Conservation (phyloP, 331 rosid genomes). For the Prunus yedoensis region DNA sequence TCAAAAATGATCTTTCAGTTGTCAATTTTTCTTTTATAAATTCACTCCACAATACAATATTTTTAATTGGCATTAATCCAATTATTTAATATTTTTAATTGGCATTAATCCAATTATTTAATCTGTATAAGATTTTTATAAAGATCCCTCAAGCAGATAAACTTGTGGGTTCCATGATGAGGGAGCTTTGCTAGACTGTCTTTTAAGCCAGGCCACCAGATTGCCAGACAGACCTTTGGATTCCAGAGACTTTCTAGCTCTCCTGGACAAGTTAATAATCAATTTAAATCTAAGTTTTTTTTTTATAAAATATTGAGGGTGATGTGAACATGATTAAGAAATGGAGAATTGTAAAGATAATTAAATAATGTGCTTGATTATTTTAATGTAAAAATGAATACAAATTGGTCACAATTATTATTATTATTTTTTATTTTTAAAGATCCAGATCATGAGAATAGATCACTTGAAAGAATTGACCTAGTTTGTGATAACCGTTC, state of each 20-base stretch:
- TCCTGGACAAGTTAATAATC: background rate
- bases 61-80: no score
- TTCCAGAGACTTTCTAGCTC: constrained; percentile 12
- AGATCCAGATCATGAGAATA: background rate
- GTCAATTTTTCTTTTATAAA: background rate
- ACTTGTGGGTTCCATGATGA: background rate
- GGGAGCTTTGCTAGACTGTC: constrained; percentile 3
- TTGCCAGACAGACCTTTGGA: constrained; percentile 1
- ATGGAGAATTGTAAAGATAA: background rate
- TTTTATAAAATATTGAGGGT: background rate
- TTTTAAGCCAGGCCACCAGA: background rate
- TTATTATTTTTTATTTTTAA: background rate
- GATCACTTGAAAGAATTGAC: constrained; percentile 2
- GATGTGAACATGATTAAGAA: constrained; percentile 3
- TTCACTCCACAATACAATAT: background rate
- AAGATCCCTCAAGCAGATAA: background rate
- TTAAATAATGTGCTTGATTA: background rate
- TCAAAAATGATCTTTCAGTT: background rate
- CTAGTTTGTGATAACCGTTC: background rate
- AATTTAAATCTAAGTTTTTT: background rate
- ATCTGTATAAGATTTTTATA: background rate
- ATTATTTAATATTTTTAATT: no score
- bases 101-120: background rate
- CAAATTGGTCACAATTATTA: background rate
- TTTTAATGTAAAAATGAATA: background rate